Evolutionary conservation across 345 rosid genomes (phyloP).

Genomic region (Gossypium stocksii): DNA sequence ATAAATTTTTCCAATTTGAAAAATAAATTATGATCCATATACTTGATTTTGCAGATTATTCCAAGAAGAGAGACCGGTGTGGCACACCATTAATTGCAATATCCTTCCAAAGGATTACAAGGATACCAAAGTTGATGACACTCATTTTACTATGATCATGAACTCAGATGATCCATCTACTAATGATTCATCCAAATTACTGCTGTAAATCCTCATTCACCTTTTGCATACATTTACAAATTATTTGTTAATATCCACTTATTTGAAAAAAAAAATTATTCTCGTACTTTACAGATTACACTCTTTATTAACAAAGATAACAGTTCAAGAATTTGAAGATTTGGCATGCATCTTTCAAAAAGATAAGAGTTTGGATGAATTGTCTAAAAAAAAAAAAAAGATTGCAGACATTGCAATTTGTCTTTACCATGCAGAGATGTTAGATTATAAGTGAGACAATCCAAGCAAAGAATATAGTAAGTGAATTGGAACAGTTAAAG

Average conservation of each 20-base stretch:
- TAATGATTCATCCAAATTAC: slow-evolving; percentile 24
- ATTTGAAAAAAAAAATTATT: not conserved
- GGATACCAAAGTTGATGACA: slow-evolving; percentile 32
- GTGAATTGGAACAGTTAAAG: too few relatives aligned
- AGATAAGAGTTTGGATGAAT: too few relatives aligned
- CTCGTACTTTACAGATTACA: not conserved
- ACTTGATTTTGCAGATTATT: slow-evolving; percentile 48
- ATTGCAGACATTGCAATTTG: not conserved
- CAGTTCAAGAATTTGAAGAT: not conserved
- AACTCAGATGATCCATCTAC: slow-evolving; percentile 28
- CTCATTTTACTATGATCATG: slow-evolving; percentile 37
- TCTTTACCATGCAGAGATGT: not conserved
- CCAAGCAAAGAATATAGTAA: too few relatives aligned
- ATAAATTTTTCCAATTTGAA: too few relatives aligned
- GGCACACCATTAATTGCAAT: slow-evolving; percentile 82
- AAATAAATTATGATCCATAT: too few relatives aligned
- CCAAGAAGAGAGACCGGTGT: slow-evolving; percentile 88
- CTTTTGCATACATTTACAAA: too few relatives aligned
- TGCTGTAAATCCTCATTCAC: not conserved
- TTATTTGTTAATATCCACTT: too few relatives aligned
- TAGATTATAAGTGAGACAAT: too few relatives aligned
- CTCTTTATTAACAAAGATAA: not conserved
- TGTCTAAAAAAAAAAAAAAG: too few relatives aligned
- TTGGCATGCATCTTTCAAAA: not conserved
- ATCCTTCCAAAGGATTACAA: slow-evolving; percentile 45